These are phyloP conservation scores for Lactarius evosmus DNA, from an alignment of 768 basidiomycete genomes.

Conservation along the genomic window DNA sequence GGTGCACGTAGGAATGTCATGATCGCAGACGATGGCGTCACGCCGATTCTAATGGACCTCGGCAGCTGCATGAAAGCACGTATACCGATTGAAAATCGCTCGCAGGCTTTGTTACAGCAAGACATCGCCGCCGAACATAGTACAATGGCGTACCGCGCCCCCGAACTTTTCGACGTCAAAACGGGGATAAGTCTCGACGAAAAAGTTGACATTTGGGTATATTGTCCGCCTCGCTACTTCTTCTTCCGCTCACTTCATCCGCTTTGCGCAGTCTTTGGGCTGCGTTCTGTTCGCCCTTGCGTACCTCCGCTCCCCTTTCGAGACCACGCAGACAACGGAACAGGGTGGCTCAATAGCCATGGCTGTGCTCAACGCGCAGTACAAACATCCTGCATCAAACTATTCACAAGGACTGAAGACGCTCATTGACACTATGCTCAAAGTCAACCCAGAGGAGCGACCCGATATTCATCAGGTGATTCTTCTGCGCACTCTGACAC, in stretches of 20 bases:
- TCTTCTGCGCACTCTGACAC: slow-evolving; percentile 10
- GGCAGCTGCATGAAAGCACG: slow-evolving; percentile 88
- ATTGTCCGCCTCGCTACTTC: slow-evolving; percentile 30
- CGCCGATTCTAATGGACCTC: slow-evolving; percentile 97
- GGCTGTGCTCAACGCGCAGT: slow-evolving; percentile 93
- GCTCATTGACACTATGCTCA: slow-evolving; percentile 82
- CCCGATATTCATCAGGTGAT: slow-evolving; percentile 83
- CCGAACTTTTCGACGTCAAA: slow-evolving; percentile 96
- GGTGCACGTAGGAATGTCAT: slow-evolving; percentile 75
- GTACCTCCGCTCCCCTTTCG: slow-evolving; percentile 95
- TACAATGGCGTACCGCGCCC: slow-evolving; percentile 97
- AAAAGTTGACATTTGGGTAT: slow-evolving; percentile 95
- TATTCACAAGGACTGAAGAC: slow-evolving; percentile 82
- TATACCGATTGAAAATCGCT: slow-evolving; percentile 74
- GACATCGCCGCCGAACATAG: slow-evolving; percentile 98
- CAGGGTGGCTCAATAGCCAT: slow-evolving; percentile 97
- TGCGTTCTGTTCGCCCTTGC: slow-evolving; percentile 94
- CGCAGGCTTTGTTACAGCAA: slow-evolving; percentile 88
- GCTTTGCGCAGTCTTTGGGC: slow-evolving; percentile 71
- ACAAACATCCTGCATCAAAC: slow-evolving; percentile 81
- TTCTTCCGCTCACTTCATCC: neutral
- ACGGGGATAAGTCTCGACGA: slow-evolving; percentile 85
- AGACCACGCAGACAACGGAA: slow-evolving; percentile 85
- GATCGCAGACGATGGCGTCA: slow-evolving; percentile 83
- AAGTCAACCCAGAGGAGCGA: slow-evolving; percentile 74